Evolutionary conservation across 208 protist genomes (phyloP).

Genomic region (Trichomonas gallinae): DNA sequence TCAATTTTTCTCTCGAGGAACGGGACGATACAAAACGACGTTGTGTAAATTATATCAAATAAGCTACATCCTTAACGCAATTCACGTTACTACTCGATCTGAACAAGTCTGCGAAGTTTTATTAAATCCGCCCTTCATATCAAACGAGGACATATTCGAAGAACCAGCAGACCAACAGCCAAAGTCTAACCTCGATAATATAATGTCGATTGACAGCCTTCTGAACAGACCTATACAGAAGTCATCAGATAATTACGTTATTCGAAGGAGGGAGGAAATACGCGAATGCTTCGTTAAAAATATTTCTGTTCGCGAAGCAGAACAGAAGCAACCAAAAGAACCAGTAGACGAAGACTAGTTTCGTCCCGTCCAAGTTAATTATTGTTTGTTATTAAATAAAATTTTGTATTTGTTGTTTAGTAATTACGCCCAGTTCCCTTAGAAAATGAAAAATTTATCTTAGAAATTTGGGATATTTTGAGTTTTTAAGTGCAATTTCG

Average conservation of each 20-base stretch:
- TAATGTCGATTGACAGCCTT: not conserved
- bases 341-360: not conserved
- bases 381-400: not conserved
- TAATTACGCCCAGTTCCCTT: too few species aligned
- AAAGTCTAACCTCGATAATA: not conserved
- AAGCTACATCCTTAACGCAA: not conserved
- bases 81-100: not conserved
- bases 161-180: not conserved
- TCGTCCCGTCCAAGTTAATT: not conserved
- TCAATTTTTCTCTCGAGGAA: not conserved
- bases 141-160: not conserved
- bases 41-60: conserved; percentile 10
- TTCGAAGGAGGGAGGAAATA: not conserved
- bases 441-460: too few species aligned
- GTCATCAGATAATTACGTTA: not conserved
- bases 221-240: not conserved
- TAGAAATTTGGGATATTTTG: too few species aligned
- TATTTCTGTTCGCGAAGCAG: not conserved
- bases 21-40: not conserved
- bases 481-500: too few species aligned
- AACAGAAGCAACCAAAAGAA: not conserved
- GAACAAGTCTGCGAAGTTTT: not conserved
- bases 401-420: not conserved
- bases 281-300: not conserved
- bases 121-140: not conserved